Percentiles rank a stretch among this genome's conserved stretches.
Conservation (phyloP, 192 early-diverging fungal species). For the Gaertneriomyces sp. region DNA sequence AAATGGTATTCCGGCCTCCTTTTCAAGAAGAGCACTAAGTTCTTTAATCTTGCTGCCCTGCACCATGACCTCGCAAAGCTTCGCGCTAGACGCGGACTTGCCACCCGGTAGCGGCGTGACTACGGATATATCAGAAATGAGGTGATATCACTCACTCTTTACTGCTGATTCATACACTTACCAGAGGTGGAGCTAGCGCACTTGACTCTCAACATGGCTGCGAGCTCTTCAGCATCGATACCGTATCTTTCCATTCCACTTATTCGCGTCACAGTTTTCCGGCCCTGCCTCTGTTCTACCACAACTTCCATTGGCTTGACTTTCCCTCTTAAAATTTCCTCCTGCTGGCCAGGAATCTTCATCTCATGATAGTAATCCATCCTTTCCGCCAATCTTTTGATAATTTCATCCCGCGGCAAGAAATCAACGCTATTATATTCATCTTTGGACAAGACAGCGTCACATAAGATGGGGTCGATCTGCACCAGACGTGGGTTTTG, state of each 20-base stretch:
- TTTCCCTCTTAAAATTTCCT: slow-evolving; percentile 45
- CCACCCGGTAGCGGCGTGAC: slow-evolving; percentile 50
- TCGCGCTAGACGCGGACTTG: slow-evolving; percentile 41
- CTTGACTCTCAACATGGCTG: slow-evolving; percentile 52
- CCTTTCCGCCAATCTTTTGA: slow-evolving; percentile 23
- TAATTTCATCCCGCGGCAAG: slow-evolving; percentile 58
- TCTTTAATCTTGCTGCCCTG: slow-evolving; percentile 72
- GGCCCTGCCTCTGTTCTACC: slow-evolving; percentile 58
- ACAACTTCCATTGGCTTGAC: slow-evolving; percentile 50
- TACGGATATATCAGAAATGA: slow-evolving; percentile 8
- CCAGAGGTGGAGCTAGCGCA: slow-evolving; percentile 67
- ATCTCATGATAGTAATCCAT: slow-evolving; percentile 57
- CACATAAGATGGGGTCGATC: slow-evolving; percentile 64
- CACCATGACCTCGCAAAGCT: slow-evolving; percentile 65
- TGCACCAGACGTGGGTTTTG: slow-evolving; percentile 46
- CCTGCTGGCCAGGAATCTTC: slow-evolving; percentile 43
- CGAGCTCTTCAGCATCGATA: slow-evolving; percentile 60
- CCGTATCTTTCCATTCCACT: slow-evolving; percentile 59
- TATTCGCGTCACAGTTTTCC: slow-evolving; percentile 65
- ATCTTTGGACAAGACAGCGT: slow-evolving; percentile 63
- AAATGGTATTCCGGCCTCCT: slow-evolving; percentile 38
- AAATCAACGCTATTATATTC: slow-evolving; percentile 57
- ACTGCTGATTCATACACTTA: slow-evolving; percentile 30
- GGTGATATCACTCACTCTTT: neutral
- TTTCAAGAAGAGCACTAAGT: slow-evolving; percentile 47